These are phyloP conservation scores for Beta macrorhiza DNA, from an alignment of 179 eudicot genomes.

Conservation along the genomic window DNA sequence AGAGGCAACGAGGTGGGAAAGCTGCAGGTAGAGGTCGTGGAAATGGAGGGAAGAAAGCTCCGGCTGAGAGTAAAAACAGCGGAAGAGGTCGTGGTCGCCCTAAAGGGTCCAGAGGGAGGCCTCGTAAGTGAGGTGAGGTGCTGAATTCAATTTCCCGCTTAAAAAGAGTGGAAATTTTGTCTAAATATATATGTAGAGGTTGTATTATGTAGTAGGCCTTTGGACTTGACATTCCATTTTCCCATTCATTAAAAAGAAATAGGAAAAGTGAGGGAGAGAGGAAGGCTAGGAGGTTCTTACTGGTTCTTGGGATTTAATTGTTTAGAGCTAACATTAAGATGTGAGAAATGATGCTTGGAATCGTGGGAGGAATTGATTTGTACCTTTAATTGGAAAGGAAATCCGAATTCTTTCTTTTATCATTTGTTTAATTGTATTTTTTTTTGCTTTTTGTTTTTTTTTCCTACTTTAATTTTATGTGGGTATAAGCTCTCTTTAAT, in stretches of 20 bases:
- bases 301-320: conserved; percentile 14
- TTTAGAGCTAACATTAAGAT: conserved; percentile 13
- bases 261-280: not conserved
- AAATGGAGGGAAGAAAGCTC: conserved; percentile 29
- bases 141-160: conserved; percentile 17
- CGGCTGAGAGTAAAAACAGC: conserved; percentile 39
- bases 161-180: conserved; percentile 31
- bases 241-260: conserved; percentile 4
- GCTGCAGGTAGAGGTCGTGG: conserved; percentile 56
- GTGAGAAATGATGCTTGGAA: not conserved
- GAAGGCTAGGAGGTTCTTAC: conserved; percentile 7
- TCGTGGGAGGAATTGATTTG: not conserved
- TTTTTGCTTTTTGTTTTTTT: not conserved
- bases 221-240: conserved; percentile 10
- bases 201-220: not conserved
- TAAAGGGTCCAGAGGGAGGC: conserved; percentile 63
- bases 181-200: conserved; percentile 27
- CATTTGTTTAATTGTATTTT: too few species aligned
- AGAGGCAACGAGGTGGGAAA: conserved; percentile 56
- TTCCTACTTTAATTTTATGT: not conserved
- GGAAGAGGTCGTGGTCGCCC: conserved; percentile 60
- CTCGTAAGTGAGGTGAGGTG: conserved; percentile 41
- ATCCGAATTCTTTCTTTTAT: not conserved
- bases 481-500: not conserved
- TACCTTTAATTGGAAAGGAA: conserved; percentile 8